Evolutionary conservation across 441 rosid species (phyloP), one percentile per base, ranked within the genome.

Genomic region (Adansonia grandidieri): DNA sequence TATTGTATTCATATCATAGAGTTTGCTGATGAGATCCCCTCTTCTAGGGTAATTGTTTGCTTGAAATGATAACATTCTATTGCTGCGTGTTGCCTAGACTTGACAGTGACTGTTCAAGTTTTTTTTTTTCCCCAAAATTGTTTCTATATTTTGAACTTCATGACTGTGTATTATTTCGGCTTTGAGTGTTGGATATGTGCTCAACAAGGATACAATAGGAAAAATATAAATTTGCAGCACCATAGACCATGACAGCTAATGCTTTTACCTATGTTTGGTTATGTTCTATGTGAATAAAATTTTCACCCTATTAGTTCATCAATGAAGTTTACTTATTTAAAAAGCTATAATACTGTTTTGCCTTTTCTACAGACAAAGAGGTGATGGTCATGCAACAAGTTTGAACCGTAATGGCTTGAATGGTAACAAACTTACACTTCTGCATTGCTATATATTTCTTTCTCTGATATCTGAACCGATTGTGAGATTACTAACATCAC

Each of bases 321-420:
- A 44, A 6, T 75, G 67, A 60, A 76, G 8, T 47, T 61, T 53
- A 44, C 65, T 9, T 82, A 11, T 22, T 24, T 54, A 40, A 66
- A 71, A 54, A 75, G 53, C 61, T 7, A 54, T 20, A 28, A 44
- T 63, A 56, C 57, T 71, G 11, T 54, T 78, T 68, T 76, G 60
- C 22, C 32, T 51, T 78, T 73, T 81, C 72, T 87, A 85, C 87
- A 95, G 98, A 85, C 96, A 85, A 77, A 91, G 93, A 83, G 88
- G 89, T 71, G 93, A 89, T 42, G 80, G 76, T 71, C 68, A 65
- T 28, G 2, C 32, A 2, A 28, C 32, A 28, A 28, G 2, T 28
- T 28, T 28, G 32, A 28, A 73, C 73, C 75, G 63, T 75, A 81
- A 84, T 75, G 91, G 89, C 73, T 71, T 84, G 51, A 80, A 87